A percentile compares a stretch with the other conserved stretches of the same genome.
phyloP scores from a whole-genome alignment of 306 rosid genomes.

The Canavalia ensiformis region DNA sequence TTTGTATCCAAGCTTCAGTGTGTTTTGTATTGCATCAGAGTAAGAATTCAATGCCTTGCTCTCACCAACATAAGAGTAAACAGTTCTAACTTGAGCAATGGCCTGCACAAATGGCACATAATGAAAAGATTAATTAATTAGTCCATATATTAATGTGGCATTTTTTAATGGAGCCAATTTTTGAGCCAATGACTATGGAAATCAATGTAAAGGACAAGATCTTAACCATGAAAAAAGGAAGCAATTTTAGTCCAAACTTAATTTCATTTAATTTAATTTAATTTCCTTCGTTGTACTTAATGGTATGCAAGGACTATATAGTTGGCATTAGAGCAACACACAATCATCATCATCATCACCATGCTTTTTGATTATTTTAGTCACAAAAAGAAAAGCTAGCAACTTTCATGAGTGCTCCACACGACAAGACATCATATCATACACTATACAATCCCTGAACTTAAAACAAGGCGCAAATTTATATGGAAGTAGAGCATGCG shows the following conservation, averaged over 20 bases:
- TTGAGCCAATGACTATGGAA: slow-evolving; percentile 20
- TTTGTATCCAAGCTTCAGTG: slow-evolving; percentile 94
- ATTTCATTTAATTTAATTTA: too few relatives aligned
- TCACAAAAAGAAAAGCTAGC: slow-evolving; percentile 43
- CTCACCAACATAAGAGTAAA: slow-evolving; percentile 96
- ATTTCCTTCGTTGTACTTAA: slow-evolving; percentile 32
- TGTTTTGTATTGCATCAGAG: slow-evolving; percentile 94
- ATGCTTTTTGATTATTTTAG: slow-evolving; percentile 44
- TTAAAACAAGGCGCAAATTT: slow-evolving; percentile 45
- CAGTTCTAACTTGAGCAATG: slow-evolving; percentile 95
- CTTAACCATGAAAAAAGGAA: neutral
- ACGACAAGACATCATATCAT: slow-evolving; percentile 56
- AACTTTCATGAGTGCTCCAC: slow-evolving; percentile 50
- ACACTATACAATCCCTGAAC: slow-evolving; percentile 28
- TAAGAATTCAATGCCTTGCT: slow-evolving; percentile 94
- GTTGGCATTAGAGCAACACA: slow-evolving; percentile 39
- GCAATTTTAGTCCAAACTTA: neutral
- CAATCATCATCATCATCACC: slow-evolving; percentile 33
- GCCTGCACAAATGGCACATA: slow-evolving; percentile 59
- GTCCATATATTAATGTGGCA: neutral
- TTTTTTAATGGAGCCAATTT: neutral
- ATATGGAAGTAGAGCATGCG: slow-evolving; percentile 49
- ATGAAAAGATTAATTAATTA: neutral
- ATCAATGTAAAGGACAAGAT: slow-evolving; percentile 26
- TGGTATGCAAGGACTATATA: slow-evolving; percentile 26